Evolutionary conservation across 75 land plant species (phyloP).

Genomic region (Pinus tabuliformis): DNA sequence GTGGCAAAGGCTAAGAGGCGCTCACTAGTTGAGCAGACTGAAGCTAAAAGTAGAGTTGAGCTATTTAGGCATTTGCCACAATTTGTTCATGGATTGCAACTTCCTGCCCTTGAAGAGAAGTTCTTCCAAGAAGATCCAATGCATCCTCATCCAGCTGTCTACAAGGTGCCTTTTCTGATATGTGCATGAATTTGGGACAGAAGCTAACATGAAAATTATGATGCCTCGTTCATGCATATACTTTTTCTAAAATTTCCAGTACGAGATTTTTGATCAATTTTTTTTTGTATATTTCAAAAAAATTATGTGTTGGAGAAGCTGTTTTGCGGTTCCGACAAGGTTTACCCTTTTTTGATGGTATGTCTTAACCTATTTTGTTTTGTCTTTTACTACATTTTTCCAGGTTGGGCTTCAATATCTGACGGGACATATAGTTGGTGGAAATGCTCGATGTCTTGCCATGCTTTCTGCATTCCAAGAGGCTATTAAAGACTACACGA

Average conservation of each 20-base stretch:
- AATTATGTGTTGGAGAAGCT: neutral
- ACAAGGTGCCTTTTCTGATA: slow-evolving; percentile 52
- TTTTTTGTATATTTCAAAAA: neutral
- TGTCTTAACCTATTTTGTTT: neutral
- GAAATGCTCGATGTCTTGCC: slow-evolving; percentile 94
- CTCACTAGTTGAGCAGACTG: slow-evolving; percentile 79
- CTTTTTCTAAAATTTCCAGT: neutral
- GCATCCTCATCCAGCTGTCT: slow-evolving; percentile 86
- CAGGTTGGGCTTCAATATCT: slow-evolving; percentile 92
- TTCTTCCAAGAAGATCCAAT: slow-evolving; percentile 81
- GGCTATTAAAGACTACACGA: slow-evolving; percentile 71
- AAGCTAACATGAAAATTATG: neutral
- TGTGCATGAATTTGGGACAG: neutral
- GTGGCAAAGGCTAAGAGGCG: slow-evolving; percentile 93
- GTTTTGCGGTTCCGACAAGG: neutral
- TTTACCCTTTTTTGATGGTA: neutral
- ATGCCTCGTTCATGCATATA: neutral
- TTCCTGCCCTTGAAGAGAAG: slow-evolving; percentile 80
- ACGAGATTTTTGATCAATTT: neutral
- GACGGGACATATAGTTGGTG: slow-evolving; percentile 80
- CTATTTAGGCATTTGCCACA: slow-evolving; percentile 95
- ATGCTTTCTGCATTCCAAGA: slow-evolving; percentile 88
- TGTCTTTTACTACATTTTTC: neutral
- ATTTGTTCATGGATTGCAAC: slow-evolving; percentile 82
- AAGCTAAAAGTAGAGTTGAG: slow-evolving; percentile 91